These are phyloP conservation scores for Pulveroboletus sp. DNA, from an alignment of 768 basidiomycete genomes.

Conservation along the genomic window DNA sequence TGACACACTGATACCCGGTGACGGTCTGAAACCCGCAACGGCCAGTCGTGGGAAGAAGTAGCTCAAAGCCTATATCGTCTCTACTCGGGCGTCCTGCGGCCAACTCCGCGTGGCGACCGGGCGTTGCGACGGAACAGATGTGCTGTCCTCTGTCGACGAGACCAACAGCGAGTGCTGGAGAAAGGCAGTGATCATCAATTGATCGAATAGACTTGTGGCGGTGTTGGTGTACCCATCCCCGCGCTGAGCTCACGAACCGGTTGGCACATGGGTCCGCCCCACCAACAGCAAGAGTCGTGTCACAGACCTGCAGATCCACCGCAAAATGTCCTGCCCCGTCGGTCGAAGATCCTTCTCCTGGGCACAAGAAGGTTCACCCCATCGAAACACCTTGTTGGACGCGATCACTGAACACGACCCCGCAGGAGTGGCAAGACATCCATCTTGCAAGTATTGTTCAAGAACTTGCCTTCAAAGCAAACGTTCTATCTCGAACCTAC, in stretches of 20 bases:
- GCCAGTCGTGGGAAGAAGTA: slow-evolving; percentile 9
- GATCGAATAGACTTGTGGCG: background rate
- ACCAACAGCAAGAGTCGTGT: slow-evolving; percentile 10
- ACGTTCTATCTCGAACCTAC: slow-evolving; percentile 90
- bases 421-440: slow-evolving; percentile 88
- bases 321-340: slow-evolving; percentile 17
- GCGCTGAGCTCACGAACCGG: background rate
- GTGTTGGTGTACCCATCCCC: background rate
- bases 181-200: too few relatives aligned
- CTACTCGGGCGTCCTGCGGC: background rate
- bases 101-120: background rate
- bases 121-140: too few relatives aligned
- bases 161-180: background rate
- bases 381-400: background rate
- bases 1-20: background rate
- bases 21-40: background rate
- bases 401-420: slow-evolving; percentile 1
- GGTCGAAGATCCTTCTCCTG: slow-evolving; percentile 69
- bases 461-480: slow-evolving; percentile 74
- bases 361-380: slow-evolving; percentile 58
- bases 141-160: too few relatives aligned
- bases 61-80: background rate
- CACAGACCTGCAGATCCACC: slow-evolving; percentile 8
- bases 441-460: slow-evolving; percentile 88
- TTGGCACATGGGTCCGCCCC: slow-evolving; percentile 4